Base-by-base conservation (phyloP, 495 filamentous ascomycete species). In the Penicillium pancosmium region DNA sequence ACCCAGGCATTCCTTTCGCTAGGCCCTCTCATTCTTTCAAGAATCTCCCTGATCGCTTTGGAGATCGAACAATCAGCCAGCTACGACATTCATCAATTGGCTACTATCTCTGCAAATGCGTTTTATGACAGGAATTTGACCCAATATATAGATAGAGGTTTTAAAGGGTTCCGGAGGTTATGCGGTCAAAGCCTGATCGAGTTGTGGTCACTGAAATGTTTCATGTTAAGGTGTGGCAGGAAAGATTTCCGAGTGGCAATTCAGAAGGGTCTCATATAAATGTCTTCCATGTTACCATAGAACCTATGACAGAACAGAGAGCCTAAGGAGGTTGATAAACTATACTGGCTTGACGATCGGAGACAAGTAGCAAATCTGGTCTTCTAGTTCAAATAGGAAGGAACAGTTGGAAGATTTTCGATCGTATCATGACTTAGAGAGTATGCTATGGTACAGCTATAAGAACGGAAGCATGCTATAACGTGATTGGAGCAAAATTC, bases 181-280 rank as follows among this genome's bases (percentile, higher is more conserved):
- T 25, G 23, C 19, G 2, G 11, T 50, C 48, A 50, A 50, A 50
- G 11, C 23, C 23, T 50, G 11, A 50, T 19, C 15, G 48, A 33
- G 0, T 50, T 0, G 2, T 50, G 0, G 11, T 50, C 8, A 33
- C 48, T 1, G 48, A 50, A 50, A 50, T 50, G 48, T 50, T 50
- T 50, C 48, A 50, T 31, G 48, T 50, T 7, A 50, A 50, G 16
- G 48, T 25, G 33, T 50, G 13, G 23, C 4, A 50, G 23, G 13
- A 34, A 19, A n/a, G n/a, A n/a, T 3, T 25, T 50, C 7, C 9
- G 48, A 0, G 1, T 50, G 23, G 13, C 2, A 36, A 1, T 13
- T 36, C 6, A 13, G 34, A 36, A 10, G 13, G 0, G 12, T 10
- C 12, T 1, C 3, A 9, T 36, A 13, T 36, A 0, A 3, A 36